Conservation (phyloP, 1,139 yeast species). For the Pichia sp. region DNA sequence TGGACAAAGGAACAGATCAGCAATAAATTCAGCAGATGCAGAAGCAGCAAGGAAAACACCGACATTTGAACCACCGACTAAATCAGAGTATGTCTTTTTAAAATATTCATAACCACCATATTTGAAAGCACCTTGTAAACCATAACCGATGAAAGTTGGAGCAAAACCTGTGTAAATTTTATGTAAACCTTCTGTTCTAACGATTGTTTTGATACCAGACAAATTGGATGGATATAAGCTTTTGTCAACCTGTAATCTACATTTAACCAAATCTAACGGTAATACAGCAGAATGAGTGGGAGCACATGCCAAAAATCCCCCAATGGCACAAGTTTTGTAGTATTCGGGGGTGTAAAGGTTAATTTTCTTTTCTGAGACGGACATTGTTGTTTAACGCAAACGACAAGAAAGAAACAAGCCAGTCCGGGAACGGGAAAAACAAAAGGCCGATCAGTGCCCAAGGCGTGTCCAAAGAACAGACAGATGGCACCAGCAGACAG, state of each 20-base stretch:
- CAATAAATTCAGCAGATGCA: slow-evolving; percentile 88
- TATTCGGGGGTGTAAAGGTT: slow-evolving; percentile 60
- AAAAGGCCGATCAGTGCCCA: neutral
- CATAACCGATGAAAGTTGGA: slow-evolving; percentile 86
- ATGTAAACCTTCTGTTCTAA: slow-evolving; percentile 63
- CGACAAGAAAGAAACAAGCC: neutral
- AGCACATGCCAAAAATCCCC: slow-evolving; percentile 91
- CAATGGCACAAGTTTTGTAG: slow-evolving; percentile 77
- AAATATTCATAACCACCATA: slow-evolving; percentile 90
- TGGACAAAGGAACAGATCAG: slow-evolving; percentile 85
- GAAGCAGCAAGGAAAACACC: slow-evolving; percentile 75
- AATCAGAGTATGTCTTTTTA: slow-evolving; percentile 67
- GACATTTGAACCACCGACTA: slow-evolving; percentile 69
- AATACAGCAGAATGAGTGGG: slow-evolving; percentile 92
- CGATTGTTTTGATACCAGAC: slow-evolving; percentile 72
- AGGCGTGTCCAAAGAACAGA: too few relatives aligned
- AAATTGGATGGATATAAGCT: slow-evolving; percentile 63
- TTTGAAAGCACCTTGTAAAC: slow-evolving; percentile 94
- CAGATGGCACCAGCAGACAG: neutral
- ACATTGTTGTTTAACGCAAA: neutral
- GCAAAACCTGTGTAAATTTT: slow-evolving; percentile 83
- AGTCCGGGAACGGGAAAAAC: neutral
- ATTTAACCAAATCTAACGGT: slow-evolving; percentile 87
- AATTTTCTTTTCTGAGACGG: slow-evolving; percentile 5
- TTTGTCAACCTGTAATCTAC: slow-evolving; percentile 83